Evolutionary conservation across 139 green algal genomes (phyloP).

Genomic region (Tetradesmus obliquus): DNA sequence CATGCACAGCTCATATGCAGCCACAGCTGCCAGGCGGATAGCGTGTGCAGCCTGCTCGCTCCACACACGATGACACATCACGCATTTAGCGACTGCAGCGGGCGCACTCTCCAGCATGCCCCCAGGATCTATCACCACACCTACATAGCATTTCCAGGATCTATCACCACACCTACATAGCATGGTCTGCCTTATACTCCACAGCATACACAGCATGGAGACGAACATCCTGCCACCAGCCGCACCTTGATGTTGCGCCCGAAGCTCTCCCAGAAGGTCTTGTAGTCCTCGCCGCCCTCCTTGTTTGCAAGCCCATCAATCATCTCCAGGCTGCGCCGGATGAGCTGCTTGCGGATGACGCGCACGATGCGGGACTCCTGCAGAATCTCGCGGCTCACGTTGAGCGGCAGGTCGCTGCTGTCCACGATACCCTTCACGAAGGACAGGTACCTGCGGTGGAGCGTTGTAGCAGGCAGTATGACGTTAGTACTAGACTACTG

Average conservation of each 20-base stretch:
- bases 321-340: conserved; percentile 92
- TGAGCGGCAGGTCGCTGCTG: conserved; percentile 96
- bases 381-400: conserved; percentile 98
- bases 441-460: conserved; percentile 58
- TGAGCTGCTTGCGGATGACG: conserved; percentile 94
- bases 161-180: neutral
- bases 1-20: neutral
- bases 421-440: conserved; percentile 96
- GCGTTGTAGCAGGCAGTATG: neutral
- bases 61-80: no score
- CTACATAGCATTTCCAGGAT: neutral
- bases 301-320: conserved; percentile 86
- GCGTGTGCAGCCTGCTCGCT: no score
- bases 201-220: neutral
- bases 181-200: neutral
- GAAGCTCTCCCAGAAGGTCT: conserved; percentile 96
- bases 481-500: neutral
- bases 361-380: conserved; percentile 92
- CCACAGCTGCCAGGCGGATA: neutral
- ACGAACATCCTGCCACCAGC: no score
- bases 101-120: no score
- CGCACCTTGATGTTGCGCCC: conserved; percentile 88
- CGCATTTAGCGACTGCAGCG: no score
- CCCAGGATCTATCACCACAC: no score
- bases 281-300: conserved; percentile 79